Evolutionary conservation across 768 basidiomycete genomes (phyloP), one percentile per base, ranked within the genome.

Genomic region (Kwoniella sp.): DNA sequence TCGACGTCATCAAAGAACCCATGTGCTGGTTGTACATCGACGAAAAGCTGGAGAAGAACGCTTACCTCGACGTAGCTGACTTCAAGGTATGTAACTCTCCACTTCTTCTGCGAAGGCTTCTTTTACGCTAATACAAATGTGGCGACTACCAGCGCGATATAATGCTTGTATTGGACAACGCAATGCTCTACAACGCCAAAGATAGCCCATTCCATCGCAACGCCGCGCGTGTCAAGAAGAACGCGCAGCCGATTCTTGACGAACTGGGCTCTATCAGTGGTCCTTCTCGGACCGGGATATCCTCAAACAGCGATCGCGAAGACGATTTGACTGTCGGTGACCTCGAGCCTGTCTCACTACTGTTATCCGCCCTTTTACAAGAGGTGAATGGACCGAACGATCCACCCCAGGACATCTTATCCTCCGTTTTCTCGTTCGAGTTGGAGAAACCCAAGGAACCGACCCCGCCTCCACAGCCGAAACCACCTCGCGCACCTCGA

Each of bases 11-110:
- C 79, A 88, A 88, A 70, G 82, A 87, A 61, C 96, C 96, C 3
- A 97, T 98, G 93, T 91, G 95, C 80, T 87, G 96, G 79, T 79
- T 83, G 60, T 91, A 88, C 7, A 95, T 98, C 84, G 86, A 88
- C 66, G 84, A 88, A 72, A 97, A 92, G 80, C 84, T 98, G 19
- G 88, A 91, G 36, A 85, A 83, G n/a, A 89, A 88, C 76, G 85
- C 87, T 70, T 98, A 97, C 79, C 76, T 82, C 12, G 83, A 84
- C 25, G 79, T 92, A 47, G 86, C 87, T 52, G 81, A 83, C 17
- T 95, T 97, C 73, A 81, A 87, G 50, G 87, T 79, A 49, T 48
- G 72, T 24, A 7, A 17, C 10, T 51, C 50, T 30, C 26, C 5
- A 9, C n/a, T 36, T 1, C 59, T n/a, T n/a, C n/a, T n/a, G n/a